Evolutionary conservation across 1,284 basidiomycete species (phyloP).

Genomic region (Microbotryomycetes sp.): DNA sequence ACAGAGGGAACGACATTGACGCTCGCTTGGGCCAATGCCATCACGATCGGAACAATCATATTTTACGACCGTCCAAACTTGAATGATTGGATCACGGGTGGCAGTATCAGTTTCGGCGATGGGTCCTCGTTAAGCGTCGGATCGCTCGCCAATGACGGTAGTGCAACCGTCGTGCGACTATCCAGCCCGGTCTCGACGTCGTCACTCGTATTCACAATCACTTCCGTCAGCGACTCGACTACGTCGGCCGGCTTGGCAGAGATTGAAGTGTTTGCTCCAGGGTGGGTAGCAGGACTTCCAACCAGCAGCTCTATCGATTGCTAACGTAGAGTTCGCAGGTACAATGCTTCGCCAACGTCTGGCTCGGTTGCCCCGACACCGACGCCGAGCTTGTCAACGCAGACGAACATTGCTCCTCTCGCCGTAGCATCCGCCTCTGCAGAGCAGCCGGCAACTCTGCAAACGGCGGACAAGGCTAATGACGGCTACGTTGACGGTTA

Average conservation of each 20-base stretch:
- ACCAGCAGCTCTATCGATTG: neutral
- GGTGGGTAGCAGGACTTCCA: neutral
- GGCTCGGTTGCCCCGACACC: neutral
- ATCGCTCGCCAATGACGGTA: constrained; percentile 25
- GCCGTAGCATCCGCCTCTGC: neutral
- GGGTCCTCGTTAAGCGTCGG: constrained; percentile 10
- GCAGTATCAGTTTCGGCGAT: constrained; percentile 19
- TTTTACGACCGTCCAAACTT: constrained; percentile 23
- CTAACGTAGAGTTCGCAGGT: neutral
- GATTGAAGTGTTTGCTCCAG: constrained; percentile 21
- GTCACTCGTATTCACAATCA: constrained; percentile 22
- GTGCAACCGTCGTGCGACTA: constrained; percentile 17
- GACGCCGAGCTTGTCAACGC: neutral
- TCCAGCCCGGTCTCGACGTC: constrained; percentile 11
- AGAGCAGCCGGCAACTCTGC: neutral
- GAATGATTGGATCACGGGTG: constrained; percentile 26
- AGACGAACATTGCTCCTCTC: neutral
- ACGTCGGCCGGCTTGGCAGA: constrained; percentile 27
- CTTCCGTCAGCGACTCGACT: constrained; percentile 3
- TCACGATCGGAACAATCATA: constrained; percentile 18
- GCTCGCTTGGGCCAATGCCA: constrained; percentile 16
- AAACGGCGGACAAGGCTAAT: constrained; percentile 4
- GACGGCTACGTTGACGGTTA: constrained; percentile 7
- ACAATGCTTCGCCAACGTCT: neutral
- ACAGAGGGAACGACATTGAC: constrained; percentile 20